These are phyloP conservation scores for Paxillus rubicundulus DNA, from an alignment of 768 basidiomycete genomes.

Conservation along the genomic window DNA sequence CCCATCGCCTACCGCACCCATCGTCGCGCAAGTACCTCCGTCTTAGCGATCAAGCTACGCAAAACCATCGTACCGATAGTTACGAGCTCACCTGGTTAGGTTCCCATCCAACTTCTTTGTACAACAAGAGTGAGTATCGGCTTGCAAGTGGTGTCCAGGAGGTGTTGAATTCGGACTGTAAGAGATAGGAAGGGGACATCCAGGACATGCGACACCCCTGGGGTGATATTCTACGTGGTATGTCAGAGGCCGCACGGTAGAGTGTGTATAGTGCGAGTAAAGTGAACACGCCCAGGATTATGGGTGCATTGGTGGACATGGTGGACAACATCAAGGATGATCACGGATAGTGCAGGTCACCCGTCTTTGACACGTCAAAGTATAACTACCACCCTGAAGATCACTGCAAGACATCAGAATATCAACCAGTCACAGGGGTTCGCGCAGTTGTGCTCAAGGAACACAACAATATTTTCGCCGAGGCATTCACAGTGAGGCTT, in stretches of 20 bases:
- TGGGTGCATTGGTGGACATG: constrained; percentile 13
- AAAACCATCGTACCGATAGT: constrained; percentile 2
- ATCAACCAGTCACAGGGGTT: too few relatives aligned
- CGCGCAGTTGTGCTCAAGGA: too few relatives aligned
- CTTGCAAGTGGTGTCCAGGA: constrained; percentile 69
- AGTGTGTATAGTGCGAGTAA: constrained; percentile 38
- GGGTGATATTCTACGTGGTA: constrained; percentile 60
- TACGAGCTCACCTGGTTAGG: constrained; percentile 44
- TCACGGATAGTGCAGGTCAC: background rate
- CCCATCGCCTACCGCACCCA: constrained; percentile 39
- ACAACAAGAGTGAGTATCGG: constrained; percentile 86
- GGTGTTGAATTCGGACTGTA: constrained; percentile 62
- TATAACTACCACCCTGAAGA: background rate
- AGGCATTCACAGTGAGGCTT: constrained; percentile 2
- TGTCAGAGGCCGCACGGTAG: constrained; percentile 44
- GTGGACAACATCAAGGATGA: background rate
- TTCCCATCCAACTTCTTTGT: constrained; percentile 89
- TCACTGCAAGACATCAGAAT: background rate
- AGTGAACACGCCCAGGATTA: constrained; percentile 32
- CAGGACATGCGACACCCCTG: constrained; percentile 96
- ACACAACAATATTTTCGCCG: too few relatives aligned
- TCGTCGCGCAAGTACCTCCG: constrained; percentile 2
- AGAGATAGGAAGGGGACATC: constrained; percentile 90
- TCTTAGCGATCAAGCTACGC: background rate
- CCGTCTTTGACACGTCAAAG: background rate